Base-by-base conservation (phyloP, 2,329 filamentous ascomycete species). In the Paecilomyces variotii region DNA sequence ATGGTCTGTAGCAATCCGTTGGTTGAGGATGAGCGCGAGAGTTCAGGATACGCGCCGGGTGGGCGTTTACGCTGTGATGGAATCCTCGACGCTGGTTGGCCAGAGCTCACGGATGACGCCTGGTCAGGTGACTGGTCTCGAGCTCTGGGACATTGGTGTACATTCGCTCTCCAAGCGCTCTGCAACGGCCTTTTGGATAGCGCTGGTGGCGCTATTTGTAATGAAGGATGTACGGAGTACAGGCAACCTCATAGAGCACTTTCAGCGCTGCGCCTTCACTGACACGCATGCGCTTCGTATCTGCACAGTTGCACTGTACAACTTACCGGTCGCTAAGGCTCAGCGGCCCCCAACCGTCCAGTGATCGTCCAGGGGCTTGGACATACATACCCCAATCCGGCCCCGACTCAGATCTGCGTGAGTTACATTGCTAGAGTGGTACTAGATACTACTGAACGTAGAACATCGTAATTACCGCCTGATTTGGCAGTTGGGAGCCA, bases 31-130 rank as follows among this genome's bases (percentile, higher is more conserved):
- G 24, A 59, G 5, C 52, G 59, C 51, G 54, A 51, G 52, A 52
- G 57, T 34, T 60, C 14, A 27, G 49, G 53, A 56, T 66, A 67
- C 59, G 66, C 66, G 66, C 66, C 61, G 57, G 49, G 61, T 65
- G 62, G 59, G 65, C 66, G 66, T 63, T 61, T 57, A 54, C 12
- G 54, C 55, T 64, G 63, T 56, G 59, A 26, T 11, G 4, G n/a
- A 9, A 19, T 45, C 39, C 14, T 19, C 10, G 3, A 39, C 39
- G 34, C 10, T 26, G 50, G 12, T n/a, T 32, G 34, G 50, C 14
- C 50, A 52, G 50, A 26, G 4, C 24, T 26, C 39, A 34, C 5
- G 3, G 55, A 58, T 60, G 54, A 58, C 62, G 55, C 60, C 56
- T 55, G 57, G 58, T 65, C 62, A 66, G 59, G 61, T 62, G 64